A percentile compares a stretch with the other conserved stretches of the same genome.
Conservation (phyloP, 192 early-diverging fungal species). For the Paraglomus brasilianum region DNA sequence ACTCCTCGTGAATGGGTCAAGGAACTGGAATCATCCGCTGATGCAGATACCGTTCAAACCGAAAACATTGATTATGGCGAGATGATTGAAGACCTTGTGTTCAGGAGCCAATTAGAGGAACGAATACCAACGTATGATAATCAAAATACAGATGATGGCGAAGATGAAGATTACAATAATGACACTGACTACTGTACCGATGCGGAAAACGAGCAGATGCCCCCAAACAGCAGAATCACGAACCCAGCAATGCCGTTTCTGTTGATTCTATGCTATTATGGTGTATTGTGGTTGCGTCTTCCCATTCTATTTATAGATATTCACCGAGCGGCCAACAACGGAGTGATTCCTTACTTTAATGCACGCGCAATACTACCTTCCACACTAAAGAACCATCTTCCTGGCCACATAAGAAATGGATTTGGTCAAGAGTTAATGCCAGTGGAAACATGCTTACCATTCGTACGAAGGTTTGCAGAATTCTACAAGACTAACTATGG, state of each 20-base stretch:
- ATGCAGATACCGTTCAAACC: not conserved
- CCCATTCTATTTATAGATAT: conserved; percentile 22
- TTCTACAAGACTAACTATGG: conserved; percentile 20
- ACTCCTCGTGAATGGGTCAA: not conserved
- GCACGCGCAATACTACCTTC: conserved; percentile 1
- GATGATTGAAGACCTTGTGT: not conserved
- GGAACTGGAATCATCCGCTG: not conserved
- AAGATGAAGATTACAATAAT: conserved; percentile 20
- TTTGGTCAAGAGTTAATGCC: not conserved
- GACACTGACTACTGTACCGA: not conserved
- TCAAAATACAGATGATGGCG: not conserved
- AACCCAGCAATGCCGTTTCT: not conserved
- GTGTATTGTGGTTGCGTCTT: conserved; percentile 20
- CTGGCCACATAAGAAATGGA: not conserved
- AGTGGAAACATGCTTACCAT: not conserved
- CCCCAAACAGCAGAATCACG: not conserved
- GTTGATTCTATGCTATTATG: conserved; percentile 12
- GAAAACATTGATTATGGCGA: not conserved
- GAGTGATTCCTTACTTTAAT: not conserved
- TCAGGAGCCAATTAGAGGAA: not conserved
- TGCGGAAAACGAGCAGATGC: not conserved
- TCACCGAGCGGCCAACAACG: not conserved
- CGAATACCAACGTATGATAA: not conserved
- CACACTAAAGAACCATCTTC: conserved; percentile 14
- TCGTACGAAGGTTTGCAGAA: not conserved